Percentiles rank a stretch among this genome's conserved stretches.
These are phyloP conservation scores for Acanthamoeba culbertsoni DNA, from an alignment of 208 protist genomes.

Conservation along the genomic window DNA sequence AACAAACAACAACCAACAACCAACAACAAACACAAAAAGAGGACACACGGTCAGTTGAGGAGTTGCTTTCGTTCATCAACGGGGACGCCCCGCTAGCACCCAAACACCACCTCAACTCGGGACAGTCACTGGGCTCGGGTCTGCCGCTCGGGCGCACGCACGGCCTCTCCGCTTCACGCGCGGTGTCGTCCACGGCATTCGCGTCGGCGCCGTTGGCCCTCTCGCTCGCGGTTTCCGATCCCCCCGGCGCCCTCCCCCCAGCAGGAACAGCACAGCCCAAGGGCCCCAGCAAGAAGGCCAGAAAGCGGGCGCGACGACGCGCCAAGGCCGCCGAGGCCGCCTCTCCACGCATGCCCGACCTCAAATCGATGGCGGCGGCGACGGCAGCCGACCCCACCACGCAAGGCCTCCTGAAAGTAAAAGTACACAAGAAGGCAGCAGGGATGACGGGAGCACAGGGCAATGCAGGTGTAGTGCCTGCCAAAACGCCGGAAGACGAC, in stretches of 20 bases:
- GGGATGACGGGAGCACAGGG: too few species aligned
- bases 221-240: not conserved
- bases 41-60: constrained; percentile 40
- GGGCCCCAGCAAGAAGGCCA: constrained; percentile 1
- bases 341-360: not conserved
- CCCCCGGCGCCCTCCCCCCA: not conserved
- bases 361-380: not conserved
- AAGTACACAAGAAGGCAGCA: too few species aligned
- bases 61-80: constrained; percentile 59
- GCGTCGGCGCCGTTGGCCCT: not conserved
- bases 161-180: not conserved
- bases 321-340: not conserved
- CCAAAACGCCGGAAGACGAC: too few species aligned
- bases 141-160: not conserved
- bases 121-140: not conserved
- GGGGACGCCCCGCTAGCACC: not conserved
- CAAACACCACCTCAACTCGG: not conserved
- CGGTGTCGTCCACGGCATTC: not conserved
- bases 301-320: not conserved
- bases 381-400: not conserved
- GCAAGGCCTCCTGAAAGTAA: too few species aligned
- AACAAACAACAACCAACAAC: not conserved
- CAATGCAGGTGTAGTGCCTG: too few species aligned
- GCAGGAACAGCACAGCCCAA: not conserved
- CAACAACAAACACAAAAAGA: not conserved